Conservation (phyloP, 495 filamentous ascomycete genomes). For the Talaromyces nanjingensis region DNA sequence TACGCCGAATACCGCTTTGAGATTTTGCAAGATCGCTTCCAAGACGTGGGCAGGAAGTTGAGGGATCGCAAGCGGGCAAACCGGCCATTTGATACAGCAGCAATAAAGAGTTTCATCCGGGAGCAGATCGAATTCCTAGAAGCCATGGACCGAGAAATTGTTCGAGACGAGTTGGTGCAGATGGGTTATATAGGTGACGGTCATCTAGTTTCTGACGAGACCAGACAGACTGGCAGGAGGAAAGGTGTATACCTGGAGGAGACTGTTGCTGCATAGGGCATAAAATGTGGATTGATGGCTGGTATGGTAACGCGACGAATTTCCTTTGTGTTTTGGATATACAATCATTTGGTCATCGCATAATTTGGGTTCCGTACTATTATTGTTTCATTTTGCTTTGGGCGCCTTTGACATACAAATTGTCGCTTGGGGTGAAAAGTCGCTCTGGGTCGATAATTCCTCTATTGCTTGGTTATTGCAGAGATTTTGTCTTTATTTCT, state of each 20-base stretch:
- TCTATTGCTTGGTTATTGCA: not conserved
- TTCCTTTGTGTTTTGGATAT: not conserved
- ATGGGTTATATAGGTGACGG: conserved; percentile 39
- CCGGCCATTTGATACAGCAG: conserved; percentile 32
- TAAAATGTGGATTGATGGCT: not conserved
- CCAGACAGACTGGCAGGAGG: conserved; percentile 13
- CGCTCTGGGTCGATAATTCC: not conserved
- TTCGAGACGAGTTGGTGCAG: conserved; percentile 46
- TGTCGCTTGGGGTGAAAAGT: not conserved
- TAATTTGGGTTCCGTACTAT: not conserved
- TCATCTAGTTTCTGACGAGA: conserved; percentile 27
- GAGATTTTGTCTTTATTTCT: not conserved
- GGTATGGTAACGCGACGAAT: not conserved
- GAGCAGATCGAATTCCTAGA: conserved; percentile 49
- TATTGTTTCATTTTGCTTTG: not conserved
- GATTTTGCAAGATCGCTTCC: conserved; percentile 56
- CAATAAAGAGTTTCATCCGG: conserved; percentile 37
- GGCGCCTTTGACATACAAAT: not conserved
- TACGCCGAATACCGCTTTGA: conserved; percentile 65
- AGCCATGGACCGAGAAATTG: conserved; percentile 50
- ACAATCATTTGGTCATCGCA: not conserved
- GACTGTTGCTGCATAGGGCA: conserved; percentile 1
- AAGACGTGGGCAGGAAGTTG: conserved; percentile 35
- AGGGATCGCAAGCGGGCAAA: conserved; percentile 35
- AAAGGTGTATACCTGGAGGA: conserved; percentile 2